These are phyloP conservation scores for Aspergillus eucalypticola DNA, from an alignment of 2,329 filamentous ascomycete genomes.

Conservation along the genomic window DNA sequence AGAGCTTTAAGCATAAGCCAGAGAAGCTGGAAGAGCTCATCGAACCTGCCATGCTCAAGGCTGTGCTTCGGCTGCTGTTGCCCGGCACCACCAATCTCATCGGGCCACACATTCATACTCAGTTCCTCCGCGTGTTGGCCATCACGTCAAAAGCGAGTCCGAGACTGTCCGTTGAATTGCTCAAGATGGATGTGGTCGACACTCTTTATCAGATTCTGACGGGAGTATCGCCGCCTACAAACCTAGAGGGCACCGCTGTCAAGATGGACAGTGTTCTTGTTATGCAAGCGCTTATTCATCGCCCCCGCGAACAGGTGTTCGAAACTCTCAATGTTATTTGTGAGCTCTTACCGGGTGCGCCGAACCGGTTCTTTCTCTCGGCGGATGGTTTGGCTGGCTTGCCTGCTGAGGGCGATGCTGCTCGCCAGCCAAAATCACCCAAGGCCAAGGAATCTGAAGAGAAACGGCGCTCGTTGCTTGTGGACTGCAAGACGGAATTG, in stretches of 20 bases:
- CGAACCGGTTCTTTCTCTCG: conserved; percentile 56
- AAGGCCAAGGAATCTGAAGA: conserved; percentile 62
- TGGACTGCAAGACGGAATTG: conserved; percentile 81
- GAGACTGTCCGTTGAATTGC: conserved; percentile 79
- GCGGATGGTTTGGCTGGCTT: conserved; percentile 50
- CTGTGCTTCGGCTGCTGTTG: conserved; percentile 81
- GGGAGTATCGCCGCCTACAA: conserved; percentile 84
- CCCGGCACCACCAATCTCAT: conserved; percentile 96
- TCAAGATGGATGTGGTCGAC: conserved; percentile 96
- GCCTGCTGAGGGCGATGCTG: conserved; percentile 50
- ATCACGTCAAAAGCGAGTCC: conserved; percentile 90
- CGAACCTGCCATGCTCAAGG: conserved; percentile 80
- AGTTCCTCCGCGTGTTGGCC: conserved; percentile 87
- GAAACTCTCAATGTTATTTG: conserved; percentile 98
- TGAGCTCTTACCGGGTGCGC: conserved; percentile 80
- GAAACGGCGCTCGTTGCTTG: conserved; percentile 76
- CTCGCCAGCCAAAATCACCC: conserved; percentile 35
- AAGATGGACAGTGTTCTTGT: conserved; percentile 96
- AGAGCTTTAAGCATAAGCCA: conserved; percentile 90
- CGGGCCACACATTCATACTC: conserved; percentile 89
- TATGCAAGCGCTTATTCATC: conserved; percentile 97
- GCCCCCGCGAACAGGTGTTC: conserved; percentile 91
- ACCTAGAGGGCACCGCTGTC: conserved; percentile 53
- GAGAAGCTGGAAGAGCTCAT: conserved; percentile 90
- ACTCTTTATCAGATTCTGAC: conserved; percentile 97